A percentile compares a stretch with the other conserved stretches of the same genome.
Conservation (phyloP, 345 rosid species). For the Euphorbia pulcherrima region DNA sequence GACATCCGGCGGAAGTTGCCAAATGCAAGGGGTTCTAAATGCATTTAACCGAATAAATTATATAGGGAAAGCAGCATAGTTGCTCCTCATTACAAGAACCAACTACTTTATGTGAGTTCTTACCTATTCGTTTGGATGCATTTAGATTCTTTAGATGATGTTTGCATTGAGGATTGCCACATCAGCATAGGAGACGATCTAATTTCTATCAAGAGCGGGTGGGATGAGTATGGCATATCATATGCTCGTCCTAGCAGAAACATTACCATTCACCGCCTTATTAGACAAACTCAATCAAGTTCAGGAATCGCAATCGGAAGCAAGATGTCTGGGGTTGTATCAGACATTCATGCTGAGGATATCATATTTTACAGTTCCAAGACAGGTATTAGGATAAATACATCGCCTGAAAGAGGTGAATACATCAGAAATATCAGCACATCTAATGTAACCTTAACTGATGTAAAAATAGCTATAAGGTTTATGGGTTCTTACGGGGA, state of each 20-base stretch:
- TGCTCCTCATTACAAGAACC: conserved; percentile 1
- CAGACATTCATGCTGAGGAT: conserved; percentile 65
- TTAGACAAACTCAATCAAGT: conserved; percentile 62
- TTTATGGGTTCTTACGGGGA: conserved; percentile 72
- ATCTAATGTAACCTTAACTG: conserved; percentile 54
- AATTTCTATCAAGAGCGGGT: conserved; percentile 87
- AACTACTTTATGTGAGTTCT: not conserved
- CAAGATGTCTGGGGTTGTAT: conserved; percentile 98
- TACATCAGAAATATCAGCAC: conserved; percentile 70
- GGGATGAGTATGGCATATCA: conserved; percentile 93
- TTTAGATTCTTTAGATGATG: conserved; percentile 81
- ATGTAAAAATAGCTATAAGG: conserved; percentile 59
- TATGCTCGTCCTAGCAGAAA: conserved; percentile 75
- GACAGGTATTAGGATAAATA: conserved; percentile 71
- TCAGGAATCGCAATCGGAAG: conserved; percentile 92
- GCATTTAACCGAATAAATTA: conserved; percentile 1
- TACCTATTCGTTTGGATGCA: conserved; percentile 16
- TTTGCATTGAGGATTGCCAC: conserved; percentile 86
- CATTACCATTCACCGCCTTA: conserved; percentile 59
- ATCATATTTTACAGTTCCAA: conserved; percentile 53
- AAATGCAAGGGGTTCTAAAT: too few species aligned
- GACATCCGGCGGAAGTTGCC: too few species aligned
- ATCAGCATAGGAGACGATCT: conserved; percentile 92
- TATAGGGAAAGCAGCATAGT: not conserved
- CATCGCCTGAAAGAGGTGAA: conserved; percentile 91